A percentile compares a stretch with the other conserved stretches of the same genome.
phyloP scores from a whole-genome alignment of 2,329 filamentous ascomycete species.

The Paraconiothyrium brasiliense region DNA sequence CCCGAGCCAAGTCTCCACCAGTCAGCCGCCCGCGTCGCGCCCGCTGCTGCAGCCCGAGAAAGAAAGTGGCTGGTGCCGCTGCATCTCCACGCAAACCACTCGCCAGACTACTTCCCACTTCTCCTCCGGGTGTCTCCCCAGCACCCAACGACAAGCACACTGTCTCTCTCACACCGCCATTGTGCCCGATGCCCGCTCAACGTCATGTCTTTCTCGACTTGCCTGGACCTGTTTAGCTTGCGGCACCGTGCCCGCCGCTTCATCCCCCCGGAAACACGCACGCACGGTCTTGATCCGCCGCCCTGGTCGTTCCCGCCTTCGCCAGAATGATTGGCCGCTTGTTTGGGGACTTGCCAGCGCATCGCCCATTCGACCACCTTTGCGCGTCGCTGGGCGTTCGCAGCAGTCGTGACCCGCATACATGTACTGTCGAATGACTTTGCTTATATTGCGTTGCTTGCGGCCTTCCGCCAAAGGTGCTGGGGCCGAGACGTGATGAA shows the following conservation, averaged over 20 bases:
- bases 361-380: slow-evolving; percentile 32
- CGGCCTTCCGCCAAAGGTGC: not conserved
- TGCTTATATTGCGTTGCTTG: not conserved
- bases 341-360: slow-evolving; percentile 37
- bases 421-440: slow-evolving; percentile 23
- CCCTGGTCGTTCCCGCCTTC: slow-evolving; percentile 16
- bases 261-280: slow-evolving; percentile 22
- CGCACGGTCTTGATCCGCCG: slow-evolving; percentile 25
- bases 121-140: not conserved
- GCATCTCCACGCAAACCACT: not conserved
- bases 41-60: slow-evolving; percentile 3
- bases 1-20: slow-evolving; percentile 1
- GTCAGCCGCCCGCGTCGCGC: slow-evolving; percentile 11
- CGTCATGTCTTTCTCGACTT: slow-evolving; percentile 12
- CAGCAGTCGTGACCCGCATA: slow-evolving; percentile 20
- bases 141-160: slow-evolving; percentile 5
- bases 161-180: slow-evolving; percentile 15
- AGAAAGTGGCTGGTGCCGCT: slow-evolving; percentile 9
- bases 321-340: slow-evolving; percentile 25
- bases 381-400: slow-evolving; percentile 17
- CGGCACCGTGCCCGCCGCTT: slow-evolving; percentile 1
- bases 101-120: not conserved
- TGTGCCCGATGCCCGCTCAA: slow-evolving; percentile 11
- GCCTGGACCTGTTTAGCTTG: slow-evolving; percentile 3
- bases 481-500: slow-evolving; percentile 24